Conservation (phyloP, 2,329 filamentous ascomycete species). For the Xylariomycetidae sp. region DNA sequence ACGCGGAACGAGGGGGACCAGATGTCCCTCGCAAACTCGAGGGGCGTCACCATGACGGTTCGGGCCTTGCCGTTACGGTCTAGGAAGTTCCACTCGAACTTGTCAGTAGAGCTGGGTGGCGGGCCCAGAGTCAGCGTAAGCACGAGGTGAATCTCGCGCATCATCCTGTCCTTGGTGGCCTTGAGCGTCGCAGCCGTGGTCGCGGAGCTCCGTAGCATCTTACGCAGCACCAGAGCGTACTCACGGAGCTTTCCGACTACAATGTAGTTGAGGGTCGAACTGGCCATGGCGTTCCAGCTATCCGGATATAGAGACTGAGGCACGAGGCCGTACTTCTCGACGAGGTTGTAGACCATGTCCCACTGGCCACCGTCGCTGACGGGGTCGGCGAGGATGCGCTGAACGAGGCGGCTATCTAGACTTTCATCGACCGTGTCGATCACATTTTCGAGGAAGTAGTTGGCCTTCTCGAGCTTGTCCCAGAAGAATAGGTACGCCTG, state of each 20-base stretch:
- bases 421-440: conserved; percentile 68
- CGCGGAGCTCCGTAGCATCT: conserved; percentile 38
- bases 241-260: conserved; percentile 86
- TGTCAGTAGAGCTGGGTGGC: conserved; percentile 62
- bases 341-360: conserved; percentile 87
- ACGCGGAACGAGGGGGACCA: conserved; percentile 51
- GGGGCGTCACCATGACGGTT: conserved; percentile 60
- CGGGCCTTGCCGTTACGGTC: conserved; percentile 64
- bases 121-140: conserved; percentile 80
- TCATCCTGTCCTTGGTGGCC: conserved; percentile 64
- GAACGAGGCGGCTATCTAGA: conserved; percentile 68
- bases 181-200: conserved; percentile 35
- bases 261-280: conserved; percentile 63
- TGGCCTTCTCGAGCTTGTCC: conserved; percentile 90
- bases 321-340: conserved; percentile 83
- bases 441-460: conserved; percentile 83
- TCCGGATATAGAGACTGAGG: conserved; percentile 80
- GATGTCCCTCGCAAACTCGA: conserved; percentile 67
- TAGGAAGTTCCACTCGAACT: conserved; percentile 78
- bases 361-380: conserved; percentile 83
- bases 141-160: conserved; percentile 75
- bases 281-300: conserved; percentile 71
- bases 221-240: conserved; percentile 69
- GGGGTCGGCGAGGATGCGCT: conserved; percentile 62
- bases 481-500: conserved; percentile 88